Conservation (phyloP, 176 grass and related monocot species). For the Oropetium thomaeum region DNA sequence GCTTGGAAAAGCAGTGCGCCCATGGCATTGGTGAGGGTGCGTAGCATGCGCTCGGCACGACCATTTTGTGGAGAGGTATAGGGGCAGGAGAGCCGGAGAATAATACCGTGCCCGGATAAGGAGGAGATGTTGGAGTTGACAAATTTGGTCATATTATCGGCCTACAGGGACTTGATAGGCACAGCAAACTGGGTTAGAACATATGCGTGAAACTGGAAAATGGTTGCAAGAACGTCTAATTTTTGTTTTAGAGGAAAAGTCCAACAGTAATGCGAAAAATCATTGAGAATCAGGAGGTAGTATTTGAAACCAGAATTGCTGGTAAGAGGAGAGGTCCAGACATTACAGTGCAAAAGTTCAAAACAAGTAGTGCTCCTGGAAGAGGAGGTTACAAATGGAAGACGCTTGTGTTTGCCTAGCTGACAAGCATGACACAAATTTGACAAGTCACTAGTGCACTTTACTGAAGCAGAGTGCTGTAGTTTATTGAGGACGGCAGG, state of each 20-base stretch:
- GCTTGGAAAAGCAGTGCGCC: neutral
- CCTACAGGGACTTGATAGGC: neutral
- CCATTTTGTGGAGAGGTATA: neutral
- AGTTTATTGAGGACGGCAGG: neutral
- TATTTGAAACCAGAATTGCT: neutral
- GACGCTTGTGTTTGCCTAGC: neutral
- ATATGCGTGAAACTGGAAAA: neutral
- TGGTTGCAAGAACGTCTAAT: neutral
- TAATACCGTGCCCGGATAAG: neutral
- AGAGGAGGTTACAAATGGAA: neutral
- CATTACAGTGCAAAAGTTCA: too few relatives aligned
- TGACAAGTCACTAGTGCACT: neutral
- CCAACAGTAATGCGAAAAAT: neutral
- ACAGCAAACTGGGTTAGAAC: neutral
- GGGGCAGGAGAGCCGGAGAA: neutral
- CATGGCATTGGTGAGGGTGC: neutral
- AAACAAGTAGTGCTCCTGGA: neutral
- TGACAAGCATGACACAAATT: neutral
- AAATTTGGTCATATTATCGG: neutral
- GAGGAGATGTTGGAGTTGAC: neutral
- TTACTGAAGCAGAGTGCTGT: neutral
- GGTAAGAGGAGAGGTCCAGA: neutral
- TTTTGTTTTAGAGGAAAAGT: neutral
- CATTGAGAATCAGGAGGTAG: too few relatives aligned
- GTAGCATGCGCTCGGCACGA: neutral